These are phyloP conservation scores for Posidonia australis DNA, from an alignment of 106 monocot genomes.

Conservation along the genomic window DNA sequence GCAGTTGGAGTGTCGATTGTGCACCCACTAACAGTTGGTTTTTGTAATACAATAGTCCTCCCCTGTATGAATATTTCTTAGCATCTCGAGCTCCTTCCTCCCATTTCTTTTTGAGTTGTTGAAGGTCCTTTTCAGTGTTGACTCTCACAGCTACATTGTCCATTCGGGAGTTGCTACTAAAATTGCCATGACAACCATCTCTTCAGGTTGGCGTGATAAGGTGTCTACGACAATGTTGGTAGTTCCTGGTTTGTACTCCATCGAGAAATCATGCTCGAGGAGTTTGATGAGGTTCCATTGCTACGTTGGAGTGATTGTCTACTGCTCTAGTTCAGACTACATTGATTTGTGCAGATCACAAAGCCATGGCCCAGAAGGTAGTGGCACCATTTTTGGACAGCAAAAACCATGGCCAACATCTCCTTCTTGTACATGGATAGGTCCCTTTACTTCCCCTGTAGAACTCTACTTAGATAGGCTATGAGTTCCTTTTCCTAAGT, in stretches of 20 bases:
- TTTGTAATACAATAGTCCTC: neutral
- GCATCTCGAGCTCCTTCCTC: neutral
- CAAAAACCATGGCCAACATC: too few relatives aligned
- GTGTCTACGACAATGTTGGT: neutral
- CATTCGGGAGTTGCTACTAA: neutral
- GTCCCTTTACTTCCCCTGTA: too few relatives aligned
- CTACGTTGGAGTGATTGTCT: neutral
- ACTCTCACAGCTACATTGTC: neutral
- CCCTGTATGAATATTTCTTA: neutral
- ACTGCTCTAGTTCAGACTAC: neutral
- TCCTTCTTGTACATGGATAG: too few relatives aligned
- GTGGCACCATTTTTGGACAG: too few relatives aligned
- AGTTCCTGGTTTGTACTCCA: neutral
- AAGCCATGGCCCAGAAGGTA: neutral
- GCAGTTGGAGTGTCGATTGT: neutral
- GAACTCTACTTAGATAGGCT: too few relatives aligned
- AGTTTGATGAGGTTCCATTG: neutral
- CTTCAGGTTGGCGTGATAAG: neutral
- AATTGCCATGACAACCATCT: neutral
- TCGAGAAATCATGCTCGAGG: constrained; percentile 2
- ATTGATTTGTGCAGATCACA: constrained; percentile 5
- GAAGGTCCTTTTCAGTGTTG: neutral
- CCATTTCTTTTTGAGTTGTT: neutral
- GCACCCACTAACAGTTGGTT: neutral
- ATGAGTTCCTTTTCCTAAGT: too few relatives aligned